A percentile compares a stretch with the other conserved stretches of the same genome.
Conservation (phyloP, 1,284 basidiomycete genomes). For the Inonotus obliquus region DNA sequence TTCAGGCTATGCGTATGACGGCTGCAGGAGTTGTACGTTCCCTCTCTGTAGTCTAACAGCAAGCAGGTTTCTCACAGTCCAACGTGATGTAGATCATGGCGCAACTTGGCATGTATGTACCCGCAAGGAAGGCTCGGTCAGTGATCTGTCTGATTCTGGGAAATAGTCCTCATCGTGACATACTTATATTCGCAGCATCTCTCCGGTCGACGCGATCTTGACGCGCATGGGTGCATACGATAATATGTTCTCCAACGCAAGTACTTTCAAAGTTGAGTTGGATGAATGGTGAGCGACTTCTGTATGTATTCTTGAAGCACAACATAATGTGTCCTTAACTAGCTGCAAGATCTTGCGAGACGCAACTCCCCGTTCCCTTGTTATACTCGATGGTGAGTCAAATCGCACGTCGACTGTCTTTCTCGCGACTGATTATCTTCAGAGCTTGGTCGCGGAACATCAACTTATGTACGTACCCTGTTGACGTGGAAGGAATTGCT, state of each 20-base stretch:
- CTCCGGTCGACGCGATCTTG: slow-evolving; percentile 90
- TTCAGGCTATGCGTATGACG: slow-evolving; percentile 90
- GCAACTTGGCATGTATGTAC: slow-evolving; percentile 97
- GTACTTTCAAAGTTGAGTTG: slow-evolving; percentile 95
- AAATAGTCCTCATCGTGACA: background rate
- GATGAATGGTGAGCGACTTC: slow-evolving; percentile 76
- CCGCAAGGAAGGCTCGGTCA: slow-evolving; percentile 77
- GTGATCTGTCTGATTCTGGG: slow-evolving; percentile 20
- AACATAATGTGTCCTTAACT: slow-evolving; percentile 3
- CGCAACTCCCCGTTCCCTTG: slow-evolving; percentile 86
- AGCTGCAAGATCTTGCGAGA: slow-evolving; percentile 90
- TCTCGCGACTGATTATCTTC: background rate
- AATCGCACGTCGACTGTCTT: background rate
- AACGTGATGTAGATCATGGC: slow-evolving; percentile 75
- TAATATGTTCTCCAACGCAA: slow-evolving; percentile 93
- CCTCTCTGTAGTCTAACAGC: background rate
- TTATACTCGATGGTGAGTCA: slow-evolving; percentile 85
- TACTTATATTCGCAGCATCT: slow-evolving; percentile 46
- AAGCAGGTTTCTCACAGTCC: background rate
- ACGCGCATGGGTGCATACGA: slow-evolving; percentile 99
- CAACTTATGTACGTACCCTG: slow-evolving; percentile 61
- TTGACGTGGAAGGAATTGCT: background rate
- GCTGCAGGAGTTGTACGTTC: slow-evolving; percentile 75
- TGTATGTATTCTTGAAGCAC: background rate
- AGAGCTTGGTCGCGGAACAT: slow-evolving; percentile 64